These are phyloP conservation scores for Citrus sinensis DNA, from an alignment of 345 rosid genomes.

Conservation along the genomic window DVS_A1.0 CM039163.1:2058501-2059000, in stretches of 20 bases:
- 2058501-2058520: neutral
- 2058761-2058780: too few relatives aligned
- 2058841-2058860: neutral
- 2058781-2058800: too few relatives aligned
- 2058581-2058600: neutral
- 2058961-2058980: neutral
- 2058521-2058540: neutral
- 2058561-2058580: neutral
- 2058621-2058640: neutral
- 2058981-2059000: neutral
- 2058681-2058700: too few relatives aligned
- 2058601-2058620: neutral
- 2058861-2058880: neutral
- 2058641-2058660: neutral
- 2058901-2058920: neutral
- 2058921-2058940: neutral
- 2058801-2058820: too few relatives aligned
- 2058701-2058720: too few relatives aligned
- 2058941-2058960: neutral
- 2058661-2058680: neutral
- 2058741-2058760: too few relatives aligned
- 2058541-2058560: neutral
- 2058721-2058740: neutral
- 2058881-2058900: neutral
- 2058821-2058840: neutral